Percentiles rank a stretch among this genome's conserved stretches.
These are phyloP conservation scores for Verticillium isaacii DNA, from an alignment of 2,329 filamentous ascomycete genomes.

Conservation along the genomic window DNA sequence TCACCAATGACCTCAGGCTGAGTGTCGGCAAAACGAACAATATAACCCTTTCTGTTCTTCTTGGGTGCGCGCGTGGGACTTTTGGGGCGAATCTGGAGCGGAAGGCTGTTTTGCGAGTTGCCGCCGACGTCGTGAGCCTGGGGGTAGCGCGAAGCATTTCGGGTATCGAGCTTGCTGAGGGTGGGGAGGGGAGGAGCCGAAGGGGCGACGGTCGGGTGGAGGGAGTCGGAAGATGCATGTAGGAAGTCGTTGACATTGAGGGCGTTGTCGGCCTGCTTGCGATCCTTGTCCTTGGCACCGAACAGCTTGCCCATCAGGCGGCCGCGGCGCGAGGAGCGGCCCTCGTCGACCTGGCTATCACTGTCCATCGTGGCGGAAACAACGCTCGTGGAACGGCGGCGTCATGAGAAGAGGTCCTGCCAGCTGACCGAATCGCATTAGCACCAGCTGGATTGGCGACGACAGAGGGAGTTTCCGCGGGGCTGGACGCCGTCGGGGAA, in stretches of 20 bases:
- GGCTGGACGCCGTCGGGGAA: background rate
- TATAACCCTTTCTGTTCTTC: constrained; percentile 60
- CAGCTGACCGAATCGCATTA: background rate
- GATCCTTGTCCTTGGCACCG: constrained; percentile 41
- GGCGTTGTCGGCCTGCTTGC: constrained; percentile 25
- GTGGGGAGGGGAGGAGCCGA: constrained; percentile 39
- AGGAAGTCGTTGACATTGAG: constrained; percentile 56
- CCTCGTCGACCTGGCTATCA: constrained; percentile 33
- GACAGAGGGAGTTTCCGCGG: background rate
- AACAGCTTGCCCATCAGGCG: constrained; percentile 63
- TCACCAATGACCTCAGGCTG: constrained; percentile 81
- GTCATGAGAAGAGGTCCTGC: background rate
- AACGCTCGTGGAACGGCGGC: background rate
- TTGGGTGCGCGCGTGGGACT: constrained; percentile 32
- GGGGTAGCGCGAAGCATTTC: constrained; percentile 49
- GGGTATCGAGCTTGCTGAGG: constrained; percentile 49
- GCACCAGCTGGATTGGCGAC: background rate
- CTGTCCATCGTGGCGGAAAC: constrained; percentile 35
- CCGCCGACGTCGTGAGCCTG: constrained; percentile 43
- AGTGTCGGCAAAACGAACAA: constrained; percentile 68
- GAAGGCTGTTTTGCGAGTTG: constrained; percentile 37
- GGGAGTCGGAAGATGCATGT: constrained; percentile 48
- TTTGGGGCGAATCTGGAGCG: constrained; percentile 34
- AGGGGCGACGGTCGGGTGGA: constrained; percentile 46
- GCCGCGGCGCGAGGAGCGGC: constrained; percentile 39